phyloP scores from a whole-genome alignment of 108 stramenopile species.

The Nitzschia sp. region DNA sequence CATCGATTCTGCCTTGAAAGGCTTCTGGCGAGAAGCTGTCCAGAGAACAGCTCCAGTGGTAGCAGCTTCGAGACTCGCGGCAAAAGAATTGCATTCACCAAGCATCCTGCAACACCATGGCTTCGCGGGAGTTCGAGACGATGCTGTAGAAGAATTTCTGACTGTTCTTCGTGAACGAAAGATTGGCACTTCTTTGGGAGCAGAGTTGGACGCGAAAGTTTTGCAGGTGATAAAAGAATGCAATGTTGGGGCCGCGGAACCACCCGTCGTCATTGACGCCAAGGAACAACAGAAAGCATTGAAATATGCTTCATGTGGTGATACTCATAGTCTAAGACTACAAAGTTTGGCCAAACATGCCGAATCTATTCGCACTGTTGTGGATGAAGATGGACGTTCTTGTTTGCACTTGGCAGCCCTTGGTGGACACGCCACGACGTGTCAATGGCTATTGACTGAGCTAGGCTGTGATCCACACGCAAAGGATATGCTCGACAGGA shows the following conservation, averaged over 20 bases:
- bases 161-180: conserved; percentile 37
- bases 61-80: conserved; percentile 72
- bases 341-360: conserved; percentile 43
- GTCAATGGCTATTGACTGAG: conserved; percentile 68
- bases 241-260: background rate
- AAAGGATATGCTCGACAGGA: conserved; percentile 41
- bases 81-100: conserved; percentile 59
- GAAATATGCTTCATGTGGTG: conserved; percentile 39
- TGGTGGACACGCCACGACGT: conserved; percentile 47
- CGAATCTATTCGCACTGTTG: conserved; percentile 44
- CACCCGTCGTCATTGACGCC: background rate
- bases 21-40: conserved; percentile 73
- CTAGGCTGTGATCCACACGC: conserved; percentile 24
- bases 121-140: conserved; percentile 60
- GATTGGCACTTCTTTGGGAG: conserved; percentile 52
- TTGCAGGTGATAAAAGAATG: conserved; percentile 45
- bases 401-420: conserved; percentile 69
- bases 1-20: conserved; percentile 60
- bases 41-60: conserved; percentile 70
- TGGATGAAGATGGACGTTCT: conserved; percentile 35
- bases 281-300: conserved; percentile 24
- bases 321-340: conserved; percentile 41
- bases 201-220: conserved; percentile 45
- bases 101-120: conserved; percentile 27
- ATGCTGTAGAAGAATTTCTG: conserved; percentile 39